Evolutionary conservation across 2,329 filamentous ascomycete species (phyloP), one percentile per base, ranked within the genome.

Genomic region (Sporothrix pallida): DNA sequence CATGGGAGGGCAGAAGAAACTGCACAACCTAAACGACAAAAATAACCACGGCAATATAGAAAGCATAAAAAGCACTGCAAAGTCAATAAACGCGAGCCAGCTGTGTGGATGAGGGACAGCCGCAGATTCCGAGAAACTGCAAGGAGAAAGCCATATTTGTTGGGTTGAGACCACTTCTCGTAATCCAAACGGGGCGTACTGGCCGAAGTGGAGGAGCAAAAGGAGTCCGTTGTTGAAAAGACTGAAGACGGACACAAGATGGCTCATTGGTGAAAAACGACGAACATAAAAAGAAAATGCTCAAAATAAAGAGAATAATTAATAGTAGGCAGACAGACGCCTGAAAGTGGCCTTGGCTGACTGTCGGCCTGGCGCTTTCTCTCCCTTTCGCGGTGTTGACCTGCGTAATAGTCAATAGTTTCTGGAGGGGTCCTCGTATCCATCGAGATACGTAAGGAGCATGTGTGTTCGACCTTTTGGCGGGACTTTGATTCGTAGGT

Each of bases 321-420:
- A 37, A 37, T 37, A 37, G 31, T 37, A 37, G 31, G 31, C 31
- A 37, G 31, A 65, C 52, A 56, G 52, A 6, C 20, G 5, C 6
- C 6, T 17, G 42, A 65, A 67, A 20, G 17, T 20, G 42, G 62
- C 42, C 42, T 46, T 67, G 42, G 62, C 62, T 48, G 62, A 63
- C 37, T 63, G 58, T 31, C n/a, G 12, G 62, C 13, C 42, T 67
- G 42, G 42, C n/a, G 42, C 17, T 15, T 20, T 63, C 42, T 23
- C 26, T 48, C 15, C 37, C 10, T n/a, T 46, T 65, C 5, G 62
- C n/a, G 15, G 62, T 17, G 62, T 48, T 10, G 42, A 37, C 23
- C 42, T 67, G 58, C 31, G 58, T 44, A 63, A 63, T 63, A 63
- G 58, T 56, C 15, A 63, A 42, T 42, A 20, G 9, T 44, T 44